Conservation (phyloP, 2,329 filamentous ascomycete genomes). For the Davidsoniella eucalypti region DNA sequence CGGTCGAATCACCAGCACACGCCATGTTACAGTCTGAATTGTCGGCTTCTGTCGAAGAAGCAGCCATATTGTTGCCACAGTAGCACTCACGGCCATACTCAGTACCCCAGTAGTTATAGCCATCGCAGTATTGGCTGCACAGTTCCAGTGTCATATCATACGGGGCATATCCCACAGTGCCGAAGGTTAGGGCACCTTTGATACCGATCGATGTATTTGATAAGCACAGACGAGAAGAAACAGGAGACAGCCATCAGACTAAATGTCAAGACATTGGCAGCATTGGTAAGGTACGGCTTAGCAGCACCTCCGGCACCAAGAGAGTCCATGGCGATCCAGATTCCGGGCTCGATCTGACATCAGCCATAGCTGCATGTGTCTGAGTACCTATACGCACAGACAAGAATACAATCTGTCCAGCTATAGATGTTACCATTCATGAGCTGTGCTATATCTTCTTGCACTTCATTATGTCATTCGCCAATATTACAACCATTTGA, state of each 20-base stretch:
- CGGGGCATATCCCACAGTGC: slow-evolving; percentile 50
- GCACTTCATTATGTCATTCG: too few species aligned
- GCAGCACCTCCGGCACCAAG: slow-evolving; percentile 53
- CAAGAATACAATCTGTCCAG: too few species aligned
- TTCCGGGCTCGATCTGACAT: slow-evolving; percentile 28
- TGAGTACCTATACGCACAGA: too few species aligned
- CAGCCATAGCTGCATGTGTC: too few species aligned
- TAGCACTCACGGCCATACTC: slow-evolving; percentile 38
- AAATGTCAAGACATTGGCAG: slow-evolving; percentile 55
- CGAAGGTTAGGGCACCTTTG: slow-evolving; percentile 53
- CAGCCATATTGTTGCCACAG: slow-evolving; percentile 28
- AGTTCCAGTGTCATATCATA: slow-evolving; percentile 37
- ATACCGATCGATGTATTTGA: slow-evolving; percentile 56
- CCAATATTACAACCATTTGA: too few species aligned
- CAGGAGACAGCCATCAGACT: slow-evolving; percentile 58
- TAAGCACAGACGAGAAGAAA: slow-evolving; percentile 45
- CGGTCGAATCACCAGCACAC: slow-evolving; percentile 25
- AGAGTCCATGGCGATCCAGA: slow-evolving; percentile 60
- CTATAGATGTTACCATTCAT: too few species aligned
- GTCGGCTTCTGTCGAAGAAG: slow-evolving; percentile 18
- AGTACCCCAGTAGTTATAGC: slow-evolving; percentile 31
- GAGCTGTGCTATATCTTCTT: too few species aligned
- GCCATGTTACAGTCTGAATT: slow-evolving; percentile 23
- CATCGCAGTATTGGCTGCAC: slow-evolving; percentile 30
- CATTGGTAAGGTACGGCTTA: slow-evolving; percentile 46